Conservation (phyloP, 1,139 yeast species). For the Debaryomyces psychrophilus region DNA sequence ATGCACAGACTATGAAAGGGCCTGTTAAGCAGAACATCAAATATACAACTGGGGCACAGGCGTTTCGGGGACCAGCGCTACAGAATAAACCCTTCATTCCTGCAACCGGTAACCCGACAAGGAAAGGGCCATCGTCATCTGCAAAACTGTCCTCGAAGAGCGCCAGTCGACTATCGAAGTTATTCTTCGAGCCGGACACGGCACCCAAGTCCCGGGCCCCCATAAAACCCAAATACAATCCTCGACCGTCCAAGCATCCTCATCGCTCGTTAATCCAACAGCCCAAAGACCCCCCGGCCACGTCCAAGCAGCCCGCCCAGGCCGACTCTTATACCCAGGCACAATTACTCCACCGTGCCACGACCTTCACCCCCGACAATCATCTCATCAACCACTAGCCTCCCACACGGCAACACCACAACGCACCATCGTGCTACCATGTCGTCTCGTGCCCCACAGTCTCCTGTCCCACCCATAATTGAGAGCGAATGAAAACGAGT, state of each 20-base stretch:
- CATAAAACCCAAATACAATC: background rate
- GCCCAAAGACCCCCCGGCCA: conserved; percentile 2
- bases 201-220: background rate
- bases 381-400: background rate
- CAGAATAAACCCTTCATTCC: background rate
- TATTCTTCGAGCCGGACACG: background rate
- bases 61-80: background rate
- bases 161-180: conserved; percentile 6
- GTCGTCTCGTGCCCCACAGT: background rate
- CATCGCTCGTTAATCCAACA: conserved; percentile 1
- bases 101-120: too few relatives aligned
- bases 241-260: background rate
- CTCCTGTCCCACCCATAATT: conserved; percentile 2
- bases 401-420: background rate
- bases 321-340: conserved; percentile 4
- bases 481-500: background rate
- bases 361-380: background rate
- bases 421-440: background rate
- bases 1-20: too few relatives aligned
- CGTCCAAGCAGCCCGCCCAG: background rate
- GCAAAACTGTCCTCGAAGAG: background rate
- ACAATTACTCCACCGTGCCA: conserved; percentile 1
- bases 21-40: too few relatives aligned
- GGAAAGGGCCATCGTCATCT: too few relatives aligned
- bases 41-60: too few relatives aligned